Conservation (phyloP, 495 filamentous ascomycete species). For the Penicillium tannophilum region DNA sequence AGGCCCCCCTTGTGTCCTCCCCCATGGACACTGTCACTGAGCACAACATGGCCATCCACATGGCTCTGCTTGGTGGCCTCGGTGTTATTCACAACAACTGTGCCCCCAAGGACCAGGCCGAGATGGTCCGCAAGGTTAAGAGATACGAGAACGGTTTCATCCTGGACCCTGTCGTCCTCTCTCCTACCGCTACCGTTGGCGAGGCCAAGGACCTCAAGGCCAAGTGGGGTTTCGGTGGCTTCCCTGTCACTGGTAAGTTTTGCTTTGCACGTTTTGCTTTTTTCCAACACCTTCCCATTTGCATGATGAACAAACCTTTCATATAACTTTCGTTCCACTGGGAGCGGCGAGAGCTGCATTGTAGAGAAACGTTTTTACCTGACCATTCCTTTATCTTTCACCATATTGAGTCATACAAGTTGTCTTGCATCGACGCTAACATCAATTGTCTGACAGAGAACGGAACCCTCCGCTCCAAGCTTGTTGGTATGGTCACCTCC, state of each 20-base stretch:
- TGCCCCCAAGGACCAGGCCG: conserved; percentile 88
- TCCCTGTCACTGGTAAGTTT: conserved; percentile 94
- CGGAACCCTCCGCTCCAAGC: conserved; percentile 89
- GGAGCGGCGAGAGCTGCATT: conserved; percentile 76
- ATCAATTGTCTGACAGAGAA: conserved; percentile 61
- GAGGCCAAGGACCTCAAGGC: conserved; percentile 92
- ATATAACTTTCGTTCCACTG: conserved; percentile 99
- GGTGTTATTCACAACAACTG: conserved; percentile 99
- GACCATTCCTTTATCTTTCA: conserved; percentile 23
- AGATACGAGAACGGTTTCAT: conserved; percentile 99
- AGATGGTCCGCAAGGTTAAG: conserved; percentile 99
- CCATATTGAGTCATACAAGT: conserved; percentile 29
- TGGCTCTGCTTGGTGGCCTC: conserved; percentile 94
- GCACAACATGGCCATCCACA: conserved; percentile 98
- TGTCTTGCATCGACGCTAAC: conserved; percentile 30
- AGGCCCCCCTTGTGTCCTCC: conserved; percentile 92
- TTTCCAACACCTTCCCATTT: conserved; percentile 24
- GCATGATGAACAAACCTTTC: conserved; percentile 72
- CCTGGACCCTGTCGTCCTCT: conserved; percentile 90
- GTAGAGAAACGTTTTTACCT: conserved; percentile 67
- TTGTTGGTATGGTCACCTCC: conserved; percentile 95
- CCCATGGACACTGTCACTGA: conserved; percentile 99
- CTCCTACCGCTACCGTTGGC: conserved; percentile 80
- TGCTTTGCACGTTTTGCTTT: conserved; percentile 14
- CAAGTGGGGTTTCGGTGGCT: conserved; percentile 98